A percentile compares a stretch with the other conserved stretches of the same genome.
These are phyloP conservation scores for Diaporthe eres DNA, from an alignment of 2,329 filamentous ascomycete species.

Conservation along the genomic window DNA sequence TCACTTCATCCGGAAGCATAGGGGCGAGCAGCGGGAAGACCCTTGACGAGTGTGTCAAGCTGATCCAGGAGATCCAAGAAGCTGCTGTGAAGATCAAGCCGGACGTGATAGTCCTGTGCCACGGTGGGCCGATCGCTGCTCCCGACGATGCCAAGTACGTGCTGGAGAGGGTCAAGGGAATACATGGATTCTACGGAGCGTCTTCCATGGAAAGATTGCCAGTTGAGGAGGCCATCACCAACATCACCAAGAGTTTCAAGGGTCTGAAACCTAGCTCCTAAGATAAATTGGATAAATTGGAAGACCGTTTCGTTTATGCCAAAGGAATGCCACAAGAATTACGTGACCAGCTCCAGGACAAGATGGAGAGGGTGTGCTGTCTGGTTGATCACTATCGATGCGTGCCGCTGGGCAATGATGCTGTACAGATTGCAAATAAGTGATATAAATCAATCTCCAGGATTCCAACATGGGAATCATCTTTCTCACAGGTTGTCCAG, in stretches of 20 bases:
- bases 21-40: constrained; percentile 73
- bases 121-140: constrained; percentile 77
- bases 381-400: background rate
- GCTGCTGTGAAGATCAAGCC: constrained; percentile 67
- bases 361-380: background rate
- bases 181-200: constrained; percentile 81
- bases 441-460: background rate
- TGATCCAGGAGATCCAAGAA: constrained; percentile 75
- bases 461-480: background rate
- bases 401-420: too few species aligned
- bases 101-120: constrained; percentile 77
- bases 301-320: background rate
- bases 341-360: background rate
- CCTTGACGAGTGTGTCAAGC: constrained; percentile 73
- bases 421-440: background rate
- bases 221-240: constrained; percentile 75
- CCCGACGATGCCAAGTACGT: constrained; percentile 76
- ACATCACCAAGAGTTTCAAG: constrained; percentile 56
- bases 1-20: constrained; percentile 73
- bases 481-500: background rate
- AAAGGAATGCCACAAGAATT: background rate
- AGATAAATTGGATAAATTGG: background rate
- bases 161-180: constrained; percentile 69
- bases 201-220: constrained; percentile 79
- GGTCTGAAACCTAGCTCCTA: constrained; percentile 35